Evolutionary conservation across 768 basidiomycete genomes (phyloP).

Genomic region (Chalciporus chontae): DNA sequence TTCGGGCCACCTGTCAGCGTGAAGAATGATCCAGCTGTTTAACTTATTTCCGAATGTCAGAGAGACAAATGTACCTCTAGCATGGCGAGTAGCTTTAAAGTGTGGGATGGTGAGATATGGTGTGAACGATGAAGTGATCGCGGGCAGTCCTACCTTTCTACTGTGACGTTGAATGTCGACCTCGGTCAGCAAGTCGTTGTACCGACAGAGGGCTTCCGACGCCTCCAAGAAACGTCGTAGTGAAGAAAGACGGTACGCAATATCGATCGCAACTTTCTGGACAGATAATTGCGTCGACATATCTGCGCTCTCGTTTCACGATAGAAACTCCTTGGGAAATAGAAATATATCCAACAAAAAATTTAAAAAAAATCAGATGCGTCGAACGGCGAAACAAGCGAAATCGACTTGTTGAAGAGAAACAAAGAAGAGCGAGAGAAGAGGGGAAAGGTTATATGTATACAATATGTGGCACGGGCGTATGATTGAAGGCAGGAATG

Average conservation of each 20-base stretch:
- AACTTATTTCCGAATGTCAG: neutral
- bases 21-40: neutral
- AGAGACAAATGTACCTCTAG: constrained; percentile 43
- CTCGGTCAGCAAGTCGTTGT: constrained; percentile 15
- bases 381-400: neutral
- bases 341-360: neutral
- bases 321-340: constrained; percentile 19
- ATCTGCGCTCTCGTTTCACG: constrained; percentile 12
- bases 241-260: constrained; percentile 29
- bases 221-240: constrained; percentile 29
- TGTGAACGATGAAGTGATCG: neutral
- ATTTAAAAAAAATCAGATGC: constrained; percentile 10
- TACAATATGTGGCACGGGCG: constrained; percentile 28
- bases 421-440: constrained; percentile 7
- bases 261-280: constrained; percentile 28
- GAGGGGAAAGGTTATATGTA: constrained; percentile 20
- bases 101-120: constrained; percentile 6
- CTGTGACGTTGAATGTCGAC: constrained; percentile 21
- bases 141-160: constrained; percentile 22
- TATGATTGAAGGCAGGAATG: constrained; percentile 16
- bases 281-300: constrained; percentile 14
- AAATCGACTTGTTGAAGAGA: constrained; percentile 7
- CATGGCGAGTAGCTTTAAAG: constrained; percentile 43
- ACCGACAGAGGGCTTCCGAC: constrained; percentile 23
- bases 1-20: constrained; percentile 40